Evolutionary conservation across 2,329 filamentous ascomycete species (phyloP).

Genomic region (Chaetomium sp.): DNA sequence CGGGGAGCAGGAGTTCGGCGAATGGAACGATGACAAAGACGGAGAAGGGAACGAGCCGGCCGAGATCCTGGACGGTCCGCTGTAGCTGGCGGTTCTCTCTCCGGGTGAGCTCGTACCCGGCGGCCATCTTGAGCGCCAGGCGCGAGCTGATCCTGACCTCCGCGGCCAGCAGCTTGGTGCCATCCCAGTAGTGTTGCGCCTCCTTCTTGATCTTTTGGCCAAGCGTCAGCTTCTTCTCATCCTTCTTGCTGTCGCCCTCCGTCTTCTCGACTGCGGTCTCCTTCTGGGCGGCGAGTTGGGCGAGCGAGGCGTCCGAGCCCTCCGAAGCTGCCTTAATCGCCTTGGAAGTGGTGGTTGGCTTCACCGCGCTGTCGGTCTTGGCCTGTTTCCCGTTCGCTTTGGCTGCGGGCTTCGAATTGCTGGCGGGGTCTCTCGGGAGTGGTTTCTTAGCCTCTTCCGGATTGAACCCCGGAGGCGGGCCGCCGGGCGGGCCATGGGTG

Average conservation of each 20-base stretch:
- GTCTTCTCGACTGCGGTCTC: constrained; percentile 56
- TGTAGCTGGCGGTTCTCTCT: constrained; percentile 89
- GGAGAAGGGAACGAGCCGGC: constrained; percentile 87
- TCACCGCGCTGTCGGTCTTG: constrained; percentile 26
- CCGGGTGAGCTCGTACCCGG: constrained; percentile 90
- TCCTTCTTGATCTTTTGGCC: constrained; percentile 95
- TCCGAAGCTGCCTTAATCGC: constrained; percentile 26
- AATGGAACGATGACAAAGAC: constrained; percentile 97
- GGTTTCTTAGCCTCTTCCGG: constrained; percentile 85
- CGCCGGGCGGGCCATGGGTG: constrained; percentile 44
- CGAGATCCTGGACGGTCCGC: constrained; percentile 89
- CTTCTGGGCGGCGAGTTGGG: constrained; percentile 59
- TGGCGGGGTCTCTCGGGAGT: constrained; percentile 49
- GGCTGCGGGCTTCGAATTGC: constrained; percentile 29
- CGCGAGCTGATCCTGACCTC: constrained; percentile 91
- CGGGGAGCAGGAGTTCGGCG: constrained; percentile 82
- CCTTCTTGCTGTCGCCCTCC: constrained; percentile 45
- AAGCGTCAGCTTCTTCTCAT: constrained; percentile 79
- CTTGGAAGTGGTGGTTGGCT: constrained; percentile 21
- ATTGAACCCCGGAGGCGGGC: constrained; percentile 85
- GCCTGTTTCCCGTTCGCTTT: constrained; percentile 29
- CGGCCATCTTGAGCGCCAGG: constrained; percentile 93
- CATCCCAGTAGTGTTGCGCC: constrained; percentile 92
- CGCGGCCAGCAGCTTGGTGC: constrained; percentile 85
- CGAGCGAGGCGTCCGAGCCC: constrained; percentile 40